phyloP scores from a whole-genome alignment of 2,329 filamentous ascomycete genomes.

The Raffaelea ambrosiae region DNA sequence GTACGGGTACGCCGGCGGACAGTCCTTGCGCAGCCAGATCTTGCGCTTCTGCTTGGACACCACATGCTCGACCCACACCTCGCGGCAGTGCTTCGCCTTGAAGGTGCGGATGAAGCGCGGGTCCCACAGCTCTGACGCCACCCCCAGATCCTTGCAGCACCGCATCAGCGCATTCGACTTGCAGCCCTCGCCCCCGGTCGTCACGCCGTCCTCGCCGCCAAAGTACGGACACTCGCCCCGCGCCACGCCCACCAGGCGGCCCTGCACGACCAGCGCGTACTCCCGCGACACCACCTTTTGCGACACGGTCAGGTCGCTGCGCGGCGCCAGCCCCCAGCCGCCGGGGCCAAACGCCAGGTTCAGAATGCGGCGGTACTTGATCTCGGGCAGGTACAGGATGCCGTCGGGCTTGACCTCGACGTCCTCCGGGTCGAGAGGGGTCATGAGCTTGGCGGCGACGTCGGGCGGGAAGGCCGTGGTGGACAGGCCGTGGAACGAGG shows the following conservation, averaged over 20 bases:
- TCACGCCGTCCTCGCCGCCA: constrained; percentile 76
- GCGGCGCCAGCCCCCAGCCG: constrained; percentile 87
- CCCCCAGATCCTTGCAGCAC: constrained; percentile 95
- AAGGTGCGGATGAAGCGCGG: constrained; percentile 81
- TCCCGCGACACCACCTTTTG: constrained; percentile 75
- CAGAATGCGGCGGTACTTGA: constrained; percentile 89
- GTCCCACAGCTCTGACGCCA: constrained; percentile 95
- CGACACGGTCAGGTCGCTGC: constrained; percentile 79
- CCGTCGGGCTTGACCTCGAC: constrained; percentile 98
- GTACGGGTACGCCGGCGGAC: constrained; percentile 58
- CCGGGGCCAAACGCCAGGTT: constrained; percentile 91
- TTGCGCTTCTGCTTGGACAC: constrained; percentile 82
- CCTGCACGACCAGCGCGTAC: constrained; percentile 83
- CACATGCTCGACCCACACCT: constrained; percentile 85
- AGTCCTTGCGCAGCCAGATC: constrained; percentile 79
- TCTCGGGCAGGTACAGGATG: constrained; percentile 92
- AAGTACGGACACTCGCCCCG: constrained; percentile 96
- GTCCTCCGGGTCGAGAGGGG: constrained; percentile 60
- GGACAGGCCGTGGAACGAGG: constrained; percentile 73
- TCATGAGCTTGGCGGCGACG: constrained; percentile 58
- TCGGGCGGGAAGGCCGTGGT: constrained; percentile 62
- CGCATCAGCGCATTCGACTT: constrained; percentile 97
- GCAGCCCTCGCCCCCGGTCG: constrained; percentile 91
- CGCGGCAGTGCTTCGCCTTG: constrained; percentile 63
- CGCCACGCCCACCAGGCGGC: constrained; percentile 85